phyloP scores from a whole-genome alignment of 768 basidiomycete genomes.

The Tylopilus felleus region DNA sequence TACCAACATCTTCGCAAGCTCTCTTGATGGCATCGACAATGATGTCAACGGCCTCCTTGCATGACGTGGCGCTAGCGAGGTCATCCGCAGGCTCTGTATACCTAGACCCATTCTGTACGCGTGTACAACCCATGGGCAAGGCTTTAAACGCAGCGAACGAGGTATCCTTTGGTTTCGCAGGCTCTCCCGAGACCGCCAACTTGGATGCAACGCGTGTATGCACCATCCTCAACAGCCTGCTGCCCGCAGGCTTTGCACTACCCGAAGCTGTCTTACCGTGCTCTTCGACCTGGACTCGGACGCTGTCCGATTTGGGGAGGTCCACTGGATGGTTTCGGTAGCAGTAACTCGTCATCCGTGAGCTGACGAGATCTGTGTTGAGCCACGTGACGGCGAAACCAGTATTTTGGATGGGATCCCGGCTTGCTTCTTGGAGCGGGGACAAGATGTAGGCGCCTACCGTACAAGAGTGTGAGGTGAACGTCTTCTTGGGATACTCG shows the following conservation, averaged over 20 bases:
- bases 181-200: slow-evolving; percentile 36
- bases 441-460: slow-evolving; percentile 94
- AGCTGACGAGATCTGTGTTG: slow-evolving; percentile 59
- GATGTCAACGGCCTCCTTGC: slow-evolving; percentile 71
- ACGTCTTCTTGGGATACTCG: neutral
- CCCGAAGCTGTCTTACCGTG: neutral
- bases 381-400: slow-evolving; percentile 86
- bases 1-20: slow-evolving; percentile 65
- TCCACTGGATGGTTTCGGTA: slow-evolving; percentile 62
- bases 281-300: neutral
- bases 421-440: slow-evolving; percentile 86
- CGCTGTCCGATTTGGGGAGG: neutral
- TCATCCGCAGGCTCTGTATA: slow-evolving; percentile 62
- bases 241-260: slow-evolving; percentile 6
- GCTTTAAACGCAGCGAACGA: slow-evolving; percentile 77
- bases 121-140: slow-evolving; percentile 65
- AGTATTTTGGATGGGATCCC: slow-evolving; percentile 83
- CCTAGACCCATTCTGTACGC: slow-evolving; percentile 38
- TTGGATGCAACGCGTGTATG: slow-evolving; percentile 1
- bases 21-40: slow-evolving; percentile 68
- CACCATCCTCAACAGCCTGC: slow-evolving; percentile 31
- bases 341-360: slow-evolving; percentile 82
- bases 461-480: neutral
- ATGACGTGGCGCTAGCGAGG: slow-evolving; percentile 57
- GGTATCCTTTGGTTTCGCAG: slow-evolving; percentile 35